Evolutionary conservation across 2,329 filamentous ascomycete genomes (phyloP), one percentile per base, ranked within the genome.

Genomic region (Colletotrichum somersetense): DNA sequence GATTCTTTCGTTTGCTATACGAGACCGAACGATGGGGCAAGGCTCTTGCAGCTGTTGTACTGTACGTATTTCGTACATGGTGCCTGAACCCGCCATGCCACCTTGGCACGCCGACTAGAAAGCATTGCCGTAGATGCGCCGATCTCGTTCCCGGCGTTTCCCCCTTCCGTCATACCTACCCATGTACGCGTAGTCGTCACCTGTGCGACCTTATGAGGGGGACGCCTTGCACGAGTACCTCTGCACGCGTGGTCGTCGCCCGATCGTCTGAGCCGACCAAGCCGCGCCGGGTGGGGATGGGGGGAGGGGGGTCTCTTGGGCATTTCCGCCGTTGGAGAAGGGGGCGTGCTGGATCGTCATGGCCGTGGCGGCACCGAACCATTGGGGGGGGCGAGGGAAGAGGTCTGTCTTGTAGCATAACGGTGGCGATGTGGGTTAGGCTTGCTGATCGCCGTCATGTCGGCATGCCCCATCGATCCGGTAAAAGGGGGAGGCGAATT

Each of bases 251-350:
- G 7, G 7, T 30, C 59, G 38, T 30, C 30, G 20, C 30, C 23
- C 18, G 11, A 18, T 11, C 16, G 38, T 42, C 16, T n/a, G 38
- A 55, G 48, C 62, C 62, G 48, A 30, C 23, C 38, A 33, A 64
- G 62, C 38, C 62, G 40, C 50, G 50, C 38, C 62, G 46, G 11
- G 46, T 48, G 46, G 8, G n/a, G 4, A 30, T 30, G 20, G 35
- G 26, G 50, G 11, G 26, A 3, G 26, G 26, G 26, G 26, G 26
- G 10, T 46, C 35, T 42, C 62, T 12, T 35, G 30, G 38, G 46
- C 48, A 62, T 70, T 70, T 70, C 62, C 48, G 67, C 64, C 55
- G 40, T 23, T 48, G 62, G 38, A 59, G 62, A 55, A 55, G 18
- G 46, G 16, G 40, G n/a, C 20, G 50, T 40, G 33, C 20, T 42